Conservation (phyloP, 2,329 filamentous ascomycete genomes). For the Cladosporium sp. region DNA sequence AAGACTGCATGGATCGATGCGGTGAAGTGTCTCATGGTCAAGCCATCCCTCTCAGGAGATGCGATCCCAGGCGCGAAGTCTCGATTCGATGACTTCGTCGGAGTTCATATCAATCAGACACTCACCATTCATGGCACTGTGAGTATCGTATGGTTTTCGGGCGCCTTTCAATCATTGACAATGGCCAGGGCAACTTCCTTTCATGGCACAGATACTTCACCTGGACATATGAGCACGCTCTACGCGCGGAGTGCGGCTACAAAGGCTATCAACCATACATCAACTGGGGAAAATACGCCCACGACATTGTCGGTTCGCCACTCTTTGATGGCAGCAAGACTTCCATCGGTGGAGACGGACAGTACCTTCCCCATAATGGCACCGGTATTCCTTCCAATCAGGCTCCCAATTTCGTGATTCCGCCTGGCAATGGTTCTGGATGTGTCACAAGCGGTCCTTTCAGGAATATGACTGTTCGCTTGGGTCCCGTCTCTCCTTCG, state of each 20-base stretch:
- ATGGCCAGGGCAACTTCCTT: conserved; percentile 30
- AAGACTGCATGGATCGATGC: conserved; percentile 30
- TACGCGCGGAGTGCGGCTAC: conserved; percentile 41
- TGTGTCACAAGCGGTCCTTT: conserved; percentile 51
- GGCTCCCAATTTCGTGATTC: conserved; percentile 31
- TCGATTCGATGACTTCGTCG: conserved; percentile 30
- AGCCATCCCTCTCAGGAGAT: conserved; percentile 19
- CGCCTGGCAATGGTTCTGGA: conserved; percentile 49
- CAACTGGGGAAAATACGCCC: conserved; percentile 49
- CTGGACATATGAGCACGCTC: conserved; percentile 39
- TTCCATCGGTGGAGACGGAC: conserved; percentile 32
- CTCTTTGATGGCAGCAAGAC: conserved; percentile 54
- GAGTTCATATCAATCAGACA: conserved; percentile 25
- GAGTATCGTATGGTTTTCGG: not conserved
- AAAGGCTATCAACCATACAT: conserved; percentile 45
- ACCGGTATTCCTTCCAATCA: conserved; percentile 27
- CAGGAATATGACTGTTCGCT: conserved; percentile 41
- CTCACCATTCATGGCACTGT: conserved; percentile 23
- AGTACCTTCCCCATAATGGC: conserved; percentile 32
- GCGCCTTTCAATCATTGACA: not conserved
- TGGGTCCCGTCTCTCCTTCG: conserved; percentile 46
- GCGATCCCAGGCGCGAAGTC: conserved; percentile 22
- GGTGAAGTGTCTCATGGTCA: conserved; percentile 27
- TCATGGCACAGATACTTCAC: conserved; percentile 42
- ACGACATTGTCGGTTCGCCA: conserved; percentile 44